Evolutionary conservation across 306 rosid species (phyloP), one percentile per base, ranked within the genome.

Genomic region (Lotus japonicus): DNA sequence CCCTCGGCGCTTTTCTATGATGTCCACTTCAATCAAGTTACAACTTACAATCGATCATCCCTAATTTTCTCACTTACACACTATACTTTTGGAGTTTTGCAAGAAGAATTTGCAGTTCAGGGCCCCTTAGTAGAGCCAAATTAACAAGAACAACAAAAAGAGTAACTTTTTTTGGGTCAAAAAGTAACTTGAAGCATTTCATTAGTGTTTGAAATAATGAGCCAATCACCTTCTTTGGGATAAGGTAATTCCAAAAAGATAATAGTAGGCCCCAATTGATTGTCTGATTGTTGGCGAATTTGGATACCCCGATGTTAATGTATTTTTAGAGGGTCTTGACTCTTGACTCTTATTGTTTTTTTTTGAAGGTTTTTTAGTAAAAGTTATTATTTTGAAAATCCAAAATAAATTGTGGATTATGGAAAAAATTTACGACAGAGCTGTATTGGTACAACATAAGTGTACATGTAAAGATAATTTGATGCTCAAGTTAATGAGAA

Each of bases 101-200:
- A 5, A 59, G 14, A 1, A 19, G 17, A 6, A 41, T 31, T 19
- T 71, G 52, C 59, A 49, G 4, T n/a, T n/a, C n/a, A n/a, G 61
- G 23, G 19, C 53, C 45, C 11, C 8, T 64, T 18, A 66, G 61
- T 50, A 52, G 80, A 74, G 77, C 75, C 77, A 45, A 10, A 51
- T 13, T 10, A 60, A 38, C 14, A 55, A 4, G 17, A 51, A 65
- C 5, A 51, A 65, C 5, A 2, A 26, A 61, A 1, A 26, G 53
- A 39, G 13, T 19, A 2, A 26, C 31, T 26, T 2, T 2, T 26
- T 3, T 26, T 26, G 0, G 31, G 4, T 26, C 31, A 2, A 26
- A 26, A 26, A 26, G 31, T 26, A 26, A 19, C 31, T 11, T 4
- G 61, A 44, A 55, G 11, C 67, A 17, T 62, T 51, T 38, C 14